A percentile compares a stretch with the other conserved stretches of the same genome.
Conservation (phyloP, 23 red algal species). For the Cyanidiococcus yangmingshanensis region DNA sequence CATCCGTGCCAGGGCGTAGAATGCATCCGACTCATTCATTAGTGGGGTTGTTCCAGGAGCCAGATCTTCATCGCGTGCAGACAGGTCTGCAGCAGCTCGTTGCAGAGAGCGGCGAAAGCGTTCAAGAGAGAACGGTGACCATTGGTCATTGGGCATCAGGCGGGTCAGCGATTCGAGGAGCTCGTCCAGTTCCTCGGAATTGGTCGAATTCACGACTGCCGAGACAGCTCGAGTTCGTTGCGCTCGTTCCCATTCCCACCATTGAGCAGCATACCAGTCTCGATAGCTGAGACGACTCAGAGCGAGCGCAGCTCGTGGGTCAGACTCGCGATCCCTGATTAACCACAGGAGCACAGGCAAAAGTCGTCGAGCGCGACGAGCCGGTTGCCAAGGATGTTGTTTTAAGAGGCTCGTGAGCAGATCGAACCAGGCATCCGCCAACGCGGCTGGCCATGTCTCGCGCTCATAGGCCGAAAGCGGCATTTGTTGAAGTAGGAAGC, state of each 20-base stretch:
- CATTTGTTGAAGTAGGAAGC: slow-evolving; percentile 5
- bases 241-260: not conserved
- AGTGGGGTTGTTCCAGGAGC: not conserved
- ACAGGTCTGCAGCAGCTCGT: not conserved
- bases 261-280: slow-evolving; percentile 2
- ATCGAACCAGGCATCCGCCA: not conserved
- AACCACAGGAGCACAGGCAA: not conserved
- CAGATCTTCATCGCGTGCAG: not conserved
- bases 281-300: not conserved
- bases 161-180: not conserved
- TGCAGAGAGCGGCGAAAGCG: not conserved
- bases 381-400: not conserved
- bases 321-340: not conserved
- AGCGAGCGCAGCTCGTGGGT: not conserved
- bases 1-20: slow-evolving; percentile 10
- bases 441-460: not conserved
- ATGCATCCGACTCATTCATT: not conserved
- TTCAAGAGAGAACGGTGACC: not conserved
- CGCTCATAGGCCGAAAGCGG: not conserved
- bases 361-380: not conserved
- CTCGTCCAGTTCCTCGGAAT: not conserved
- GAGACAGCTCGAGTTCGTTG: not conserved
- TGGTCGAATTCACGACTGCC: not conserved
- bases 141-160: not conserved
- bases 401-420: not conserved